A percentile compares a stretch with the other conserved stretches of the same genome.
phyloP scores from a whole-genome alignment of 331 rosid genomes.

The Saraca asoca region DNA sequence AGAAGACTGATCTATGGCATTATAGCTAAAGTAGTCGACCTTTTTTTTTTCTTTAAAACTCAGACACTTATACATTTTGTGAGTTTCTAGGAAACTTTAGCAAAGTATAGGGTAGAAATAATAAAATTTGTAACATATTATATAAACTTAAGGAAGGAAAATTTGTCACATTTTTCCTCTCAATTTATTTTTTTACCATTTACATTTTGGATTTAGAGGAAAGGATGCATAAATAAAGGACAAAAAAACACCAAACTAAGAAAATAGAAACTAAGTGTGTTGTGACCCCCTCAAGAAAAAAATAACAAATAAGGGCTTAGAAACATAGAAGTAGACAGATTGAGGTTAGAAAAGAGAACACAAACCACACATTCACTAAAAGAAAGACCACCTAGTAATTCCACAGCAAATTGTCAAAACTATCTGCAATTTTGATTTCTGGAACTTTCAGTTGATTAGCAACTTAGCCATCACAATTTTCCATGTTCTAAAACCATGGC shows the following conservation, averaged over 20 bases:
- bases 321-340: background rate
- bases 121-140: too few species aligned
- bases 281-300: constrained; percentile 57
- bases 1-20: too few species aligned
- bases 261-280: background rate
- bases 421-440: constrained; percentile 29
- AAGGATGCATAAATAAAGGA: background rate
- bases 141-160: background rate
- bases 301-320: constrained; percentile 51
- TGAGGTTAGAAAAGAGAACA: background rate
- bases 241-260: background rate
- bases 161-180: constrained; percentile 10
- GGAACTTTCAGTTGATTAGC: constrained; percentile 34
- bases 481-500: constrained; percentile 57
- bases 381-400: constrained; percentile 33
- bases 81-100: too few species aligned
- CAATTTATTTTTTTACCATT: constrained; percentile 31
- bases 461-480: constrained; percentile 33
- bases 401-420: constrained; percentile 50
- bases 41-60: too few species aligned
- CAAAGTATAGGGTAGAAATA: too few species aligned
- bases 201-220: constrained; percentile 43
- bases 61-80: too few species aligned
- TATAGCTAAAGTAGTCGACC: too few species aligned
- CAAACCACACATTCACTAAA: constrained; percentile 12